A percentile compares a stretch with the other conserved stretches of the same genome.
Conservation (phyloP, 148 eudicot genomes). For the Hydrangea macrophylla region DNA sequence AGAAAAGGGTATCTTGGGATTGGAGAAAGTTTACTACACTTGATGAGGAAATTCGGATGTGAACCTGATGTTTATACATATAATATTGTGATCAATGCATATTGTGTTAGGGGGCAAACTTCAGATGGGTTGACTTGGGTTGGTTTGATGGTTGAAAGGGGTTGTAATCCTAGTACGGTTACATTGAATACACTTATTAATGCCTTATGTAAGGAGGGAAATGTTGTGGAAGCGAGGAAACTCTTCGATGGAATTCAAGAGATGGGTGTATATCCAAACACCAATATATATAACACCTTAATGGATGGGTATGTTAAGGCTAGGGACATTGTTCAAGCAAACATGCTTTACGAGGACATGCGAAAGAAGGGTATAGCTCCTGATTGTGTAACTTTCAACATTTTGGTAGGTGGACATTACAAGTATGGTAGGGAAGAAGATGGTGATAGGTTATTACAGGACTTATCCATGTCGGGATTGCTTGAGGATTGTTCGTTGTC, state of each 20-base stretch:
- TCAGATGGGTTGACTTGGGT: constrained; percentile 53
- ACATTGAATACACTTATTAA: constrained; percentile 57
- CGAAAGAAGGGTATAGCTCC: constrained; percentile 51
- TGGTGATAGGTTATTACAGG: constrained; percentile 47
- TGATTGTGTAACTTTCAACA: constrained; percentile 80
- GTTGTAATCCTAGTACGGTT: constrained; percentile 48
- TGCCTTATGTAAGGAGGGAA: constrained; percentile 83
- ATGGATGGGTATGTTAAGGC: constrained; percentile 88
- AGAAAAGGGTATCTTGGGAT: constrained; percentile 48
- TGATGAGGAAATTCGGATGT: constrained; percentile 62
- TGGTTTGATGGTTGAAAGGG: constrained; percentile 58
- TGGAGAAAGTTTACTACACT: constrained; percentile 62
- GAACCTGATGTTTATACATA: constrained; percentile 65
- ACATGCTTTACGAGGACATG: constrained; percentile 68
- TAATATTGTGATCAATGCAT: constrained; percentile 76
- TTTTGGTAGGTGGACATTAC: constrained; percentile 63
- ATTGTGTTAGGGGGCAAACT: constrained; percentile 63
- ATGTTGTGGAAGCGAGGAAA: constrained; percentile 60
- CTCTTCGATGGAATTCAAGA: constrained; percentile 50
- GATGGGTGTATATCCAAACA: constrained; percentile 46
- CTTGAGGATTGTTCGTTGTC: constrained; percentile 54
- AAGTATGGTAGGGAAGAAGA: constrained; percentile 72
- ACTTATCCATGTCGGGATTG: constrained; percentile 43
- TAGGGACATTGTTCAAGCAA: constrained; percentile 60
- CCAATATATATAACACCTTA: constrained; percentile 54